Evolutionary conservation across 805 yeast genomes (phyloP).

Genomic region (Saturnispora bothae): DNA sequence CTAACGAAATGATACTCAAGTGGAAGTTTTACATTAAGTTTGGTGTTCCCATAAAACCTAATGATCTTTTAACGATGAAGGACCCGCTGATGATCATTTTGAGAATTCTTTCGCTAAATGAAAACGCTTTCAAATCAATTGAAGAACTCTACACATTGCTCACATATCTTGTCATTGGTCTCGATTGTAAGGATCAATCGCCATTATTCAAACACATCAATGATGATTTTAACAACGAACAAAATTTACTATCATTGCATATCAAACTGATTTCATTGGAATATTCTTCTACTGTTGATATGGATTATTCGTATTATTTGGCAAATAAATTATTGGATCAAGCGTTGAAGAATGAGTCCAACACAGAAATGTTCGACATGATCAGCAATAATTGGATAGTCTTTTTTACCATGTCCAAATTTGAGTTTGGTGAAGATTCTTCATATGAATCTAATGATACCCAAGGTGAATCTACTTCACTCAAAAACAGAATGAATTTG

Average conservation of each 20-base stretch:
- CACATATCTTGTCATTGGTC: constrained; percentile 31
- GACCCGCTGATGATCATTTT: constrained; percentile 21
- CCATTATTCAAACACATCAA: constrained; percentile 6
- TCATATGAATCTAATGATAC: constrained; percentile 10
- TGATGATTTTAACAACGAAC: constrained; percentile 8
- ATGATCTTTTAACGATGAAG: constrained; percentile 15
- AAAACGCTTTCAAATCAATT: constrained; percentile 36
- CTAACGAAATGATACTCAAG: constrained; percentile 16
- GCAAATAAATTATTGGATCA: constrained; percentile 30
- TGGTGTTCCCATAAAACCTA: constrained; percentile 25
- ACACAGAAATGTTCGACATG: constrained; percentile 11
- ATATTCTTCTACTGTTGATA: constrained; percentile 54
- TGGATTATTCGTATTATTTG: constrained; percentile 42
- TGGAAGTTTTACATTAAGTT: constrained; percentile 23
- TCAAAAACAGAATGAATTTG: constrained; percentile 38
- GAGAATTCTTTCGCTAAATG: constrained; percentile 42
- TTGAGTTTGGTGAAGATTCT: constrained; percentile 18
- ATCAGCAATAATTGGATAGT: constrained; percentile 49
- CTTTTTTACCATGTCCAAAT: constrained; percentile 63
- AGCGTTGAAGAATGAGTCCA: constrained; percentile 10
- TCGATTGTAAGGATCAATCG: constrained; percentile 19
- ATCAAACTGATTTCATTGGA: constrained; percentile 44
- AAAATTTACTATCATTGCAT: constrained; percentile 20
- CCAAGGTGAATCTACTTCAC: constrained; percentile 7
- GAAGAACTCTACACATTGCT: constrained; percentile 33